Base-by-base conservation (phyloP, 441 rosid genomes). In the Aquilaria agallochum region DNA sequence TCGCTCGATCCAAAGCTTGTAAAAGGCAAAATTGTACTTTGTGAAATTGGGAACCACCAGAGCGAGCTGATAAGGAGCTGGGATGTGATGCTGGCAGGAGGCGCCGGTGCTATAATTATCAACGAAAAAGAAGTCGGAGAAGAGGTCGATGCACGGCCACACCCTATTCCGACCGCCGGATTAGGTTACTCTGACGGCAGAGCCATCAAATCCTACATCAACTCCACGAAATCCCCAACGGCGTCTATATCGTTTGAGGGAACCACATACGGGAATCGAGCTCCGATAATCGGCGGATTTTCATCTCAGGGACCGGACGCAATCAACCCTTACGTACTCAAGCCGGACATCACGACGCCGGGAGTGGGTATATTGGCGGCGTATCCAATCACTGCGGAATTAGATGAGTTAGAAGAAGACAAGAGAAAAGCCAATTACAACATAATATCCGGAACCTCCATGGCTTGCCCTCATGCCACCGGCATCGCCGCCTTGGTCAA, bases 281-380 rank as follows among this genome's bases (percentile, higher is more conserved):
- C 80, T 31, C 91, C 91, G 1, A 1, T 56, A 0, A 72, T 79
- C 20, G 69, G 78, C 33, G 0, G 33, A 14, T 86, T 79, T 73
- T 86, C 89, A 63, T 74, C 89, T 1, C 70, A 77, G 2, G 92
- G 90, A 13, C 91, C 94, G 8, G 81, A 77, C 66, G 0, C 0
- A 2, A 49, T 83, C 5, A 15, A 56, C 47, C 66, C 69, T 6
- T 86, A 77, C 32, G 74, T 83, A n/a, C 11, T 83, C 73, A 86
- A 83, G 81, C 81, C 78, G 2, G 78, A 77, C 59, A 53, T 77
- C 58, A 73, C 68, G 8, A 78, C 73, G 48, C 81, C 81, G 9
- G 81, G 78, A 31, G 78, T 73, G 58, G 64, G 70, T 61, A 77
- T 77, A 54, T 50, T 77, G 54, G 81, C 81, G 34, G 81, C 73